Base-by-base conservation (phyloP, 2,329 filamentous ascomycete genomes). In the Fusarium xyrophilum region DNA sequence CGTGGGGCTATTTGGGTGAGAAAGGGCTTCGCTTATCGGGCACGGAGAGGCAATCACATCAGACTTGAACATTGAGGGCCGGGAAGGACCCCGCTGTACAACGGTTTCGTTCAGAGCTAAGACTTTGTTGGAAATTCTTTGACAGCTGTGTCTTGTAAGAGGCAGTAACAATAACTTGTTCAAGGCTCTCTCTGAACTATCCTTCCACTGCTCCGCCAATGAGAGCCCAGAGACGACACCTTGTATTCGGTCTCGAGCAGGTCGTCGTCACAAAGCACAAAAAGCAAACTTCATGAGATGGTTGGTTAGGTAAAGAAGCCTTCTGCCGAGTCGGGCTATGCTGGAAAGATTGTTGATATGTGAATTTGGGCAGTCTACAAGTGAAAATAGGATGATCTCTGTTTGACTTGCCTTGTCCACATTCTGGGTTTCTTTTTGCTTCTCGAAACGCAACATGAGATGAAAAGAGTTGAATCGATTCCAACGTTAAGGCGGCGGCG, bases 131-230 rank as follows among this genome's bases (percentile, higher is more conserved):
- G 1, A 8, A 1, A n/a, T 6, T 36, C 8, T 12, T 23, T 11
- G 3, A 13, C 8, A 19, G 3, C 14, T 33, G 0, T 1, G 7
- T 9, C 2, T 4, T 8, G 4, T 33, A 4, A 25, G 9, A 6
- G 1, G 1, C 10, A 25, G 9, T 19, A 33, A 9, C 21, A 7
- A 13, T 10, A 3, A 33, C 8, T 25, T 17, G 10, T 23, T 25
- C 7, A 23, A 17, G 1, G 6, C 19, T 47, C 19, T 47, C 46
- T n/a, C 15, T 33, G 12, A 7, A 32, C 7, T 19, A 23, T 23
- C 11, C 7, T 21, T 1, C 3, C 10, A 13, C 5, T 3, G 9
- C 5, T 7, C n/a, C 3, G 6, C 44, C 28, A 48, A 48, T 33
- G 8, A 33, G 2, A 13, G 7, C 5, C 21, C 30, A 11, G 11